Conservation (phyloP, 78 protist genomes). For the Dictyostelium brefeldianum region DNA sequence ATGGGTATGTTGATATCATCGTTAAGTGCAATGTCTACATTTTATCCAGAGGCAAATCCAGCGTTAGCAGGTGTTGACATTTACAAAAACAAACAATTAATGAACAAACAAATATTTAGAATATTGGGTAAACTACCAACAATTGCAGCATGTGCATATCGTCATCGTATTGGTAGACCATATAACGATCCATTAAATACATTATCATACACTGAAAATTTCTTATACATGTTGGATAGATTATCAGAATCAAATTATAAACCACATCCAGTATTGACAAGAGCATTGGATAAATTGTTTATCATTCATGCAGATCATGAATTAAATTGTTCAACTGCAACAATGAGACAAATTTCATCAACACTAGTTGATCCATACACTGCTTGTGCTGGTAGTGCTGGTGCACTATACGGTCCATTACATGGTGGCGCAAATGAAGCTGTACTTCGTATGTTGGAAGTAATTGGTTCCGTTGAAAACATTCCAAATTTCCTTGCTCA, state of each 20-base stretch:
- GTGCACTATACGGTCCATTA: constrained; percentile 93
- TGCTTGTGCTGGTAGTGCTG: constrained; percentile 85
- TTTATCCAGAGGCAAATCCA: constrained; percentile 89
- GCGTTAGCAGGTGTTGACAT: constrained; percentile 74
- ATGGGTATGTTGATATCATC: constrained; percentile 91
- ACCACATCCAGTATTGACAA: constrained; percentile 83
- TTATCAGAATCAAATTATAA: constrained; percentile 55
- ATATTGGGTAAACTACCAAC: constrained; percentile 89
- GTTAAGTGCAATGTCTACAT: constrained; percentile 82
- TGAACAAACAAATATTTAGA: constrained; percentile 85
- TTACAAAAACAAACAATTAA: constrained; percentile 62
- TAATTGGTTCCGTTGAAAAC: constrained; percentile 88
- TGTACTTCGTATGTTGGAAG: constrained; percentile 88
- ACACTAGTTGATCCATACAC: constrained; percentile 89
- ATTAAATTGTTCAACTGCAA: constrained; percentile 92
- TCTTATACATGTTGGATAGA: constrained; percentile 88
- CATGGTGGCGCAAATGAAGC: constrained; percentile 95
- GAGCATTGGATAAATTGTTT: constrained; percentile 90
- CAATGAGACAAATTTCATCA: constrained; percentile 87
- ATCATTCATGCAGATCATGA: constrained; percentile 95
- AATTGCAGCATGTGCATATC: constrained; percentile 89
- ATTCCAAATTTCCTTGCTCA: constrained; percentile 74
- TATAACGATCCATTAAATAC: constrained; percentile 78
- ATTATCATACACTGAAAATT: constrained; percentile 82
- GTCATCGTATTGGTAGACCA: constrained; percentile 86